These are phyloP conservation scores for Pistacia integerrima DNA, from an alignment of 345 rosid species.

Conservation along the genomic window DNA sequence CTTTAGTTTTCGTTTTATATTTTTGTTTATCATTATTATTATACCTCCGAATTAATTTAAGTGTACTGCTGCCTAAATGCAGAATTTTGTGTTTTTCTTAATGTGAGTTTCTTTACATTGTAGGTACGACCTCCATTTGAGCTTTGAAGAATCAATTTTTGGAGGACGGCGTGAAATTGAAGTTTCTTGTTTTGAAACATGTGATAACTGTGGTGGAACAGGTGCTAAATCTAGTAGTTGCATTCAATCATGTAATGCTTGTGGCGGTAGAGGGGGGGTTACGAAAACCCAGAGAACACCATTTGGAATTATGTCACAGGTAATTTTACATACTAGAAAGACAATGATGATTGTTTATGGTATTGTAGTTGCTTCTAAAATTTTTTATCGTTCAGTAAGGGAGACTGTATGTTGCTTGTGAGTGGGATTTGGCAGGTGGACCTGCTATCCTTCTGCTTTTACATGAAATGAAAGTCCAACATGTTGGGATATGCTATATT, in stretches of 20 bases:
- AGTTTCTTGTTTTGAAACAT: constrained; percentile 64
- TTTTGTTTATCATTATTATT: background rate
- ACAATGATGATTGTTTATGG: constrained; percentile 19
- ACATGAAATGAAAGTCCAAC: background rate
- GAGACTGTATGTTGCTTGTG: background rate
- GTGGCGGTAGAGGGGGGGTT: constrained; percentile 85
- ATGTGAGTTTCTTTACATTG: constrained; percentile 14
- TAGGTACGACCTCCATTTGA: constrained; percentile 75
- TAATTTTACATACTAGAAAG: constrained; percentile 27
- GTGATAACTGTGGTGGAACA: constrained; percentile 75
- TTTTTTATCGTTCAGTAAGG: background rate
- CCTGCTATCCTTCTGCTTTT: background rate
- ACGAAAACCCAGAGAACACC: constrained; percentile 80
- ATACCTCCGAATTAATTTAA: background rate
- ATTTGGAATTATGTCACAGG: constrained; percentile 91
- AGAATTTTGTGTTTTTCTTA: background rate
- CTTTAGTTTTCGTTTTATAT: background rate
- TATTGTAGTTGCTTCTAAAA: background rate
- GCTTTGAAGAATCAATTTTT: constrained; percentile 85
- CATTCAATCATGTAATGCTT: constrained; percentile 59
- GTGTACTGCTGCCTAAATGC: background rate
- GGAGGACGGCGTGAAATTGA: constrained; percentile 73
- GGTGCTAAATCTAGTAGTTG: constrained; percentile 75
- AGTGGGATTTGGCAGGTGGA: background rate
- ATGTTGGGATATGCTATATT: background rate